These are phyloP conservation scores for Lepiota brunneoincarnata DNA, from an alignment of 768 basidiomycete genomes.

Conservation along the genomic window DNA sequence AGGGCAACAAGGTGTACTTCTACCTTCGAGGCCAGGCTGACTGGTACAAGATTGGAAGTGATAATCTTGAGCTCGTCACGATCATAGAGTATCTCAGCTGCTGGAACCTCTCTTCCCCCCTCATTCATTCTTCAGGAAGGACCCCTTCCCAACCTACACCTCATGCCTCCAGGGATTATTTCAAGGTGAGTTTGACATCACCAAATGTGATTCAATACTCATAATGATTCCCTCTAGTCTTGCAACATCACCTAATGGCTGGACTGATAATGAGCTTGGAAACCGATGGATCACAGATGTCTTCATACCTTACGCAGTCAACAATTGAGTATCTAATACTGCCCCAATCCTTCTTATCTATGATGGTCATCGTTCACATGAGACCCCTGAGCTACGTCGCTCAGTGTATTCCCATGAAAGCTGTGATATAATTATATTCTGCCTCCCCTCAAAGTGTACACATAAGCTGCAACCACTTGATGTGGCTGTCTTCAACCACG, in stretches of 20 bases:
- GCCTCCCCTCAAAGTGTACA: constrained; percentile 35
- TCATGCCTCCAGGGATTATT: not conserved
- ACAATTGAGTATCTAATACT: not conserved
- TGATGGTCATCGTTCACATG: constrained; percentile 25
- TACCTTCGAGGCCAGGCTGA: constrained; percentile 10
- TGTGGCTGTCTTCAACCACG: constrained; percentile 35
- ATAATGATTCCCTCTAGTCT: constrained; percentile 20
- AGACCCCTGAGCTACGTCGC: not conserved
- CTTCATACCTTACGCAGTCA: constrained; percentile 19
- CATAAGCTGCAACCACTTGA: constrained; percentile 41
- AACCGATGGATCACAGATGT: constrained; percentile 18
- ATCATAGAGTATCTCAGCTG: constrained; percentile 38
- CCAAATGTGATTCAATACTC: too few relatives aligned
- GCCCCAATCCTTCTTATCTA: constrained; percentile 20
- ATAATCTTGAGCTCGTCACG: constrained; percentile 39
- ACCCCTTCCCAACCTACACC: constrained; percentile 5
- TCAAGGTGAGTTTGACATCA: too few relatives aligned
- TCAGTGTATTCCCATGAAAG: constrained; percentile 1
- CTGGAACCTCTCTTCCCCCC: constrained; percentile 22
- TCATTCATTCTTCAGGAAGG: constrained; percentile 27
- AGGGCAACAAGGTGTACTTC: constrained; percentile 19
- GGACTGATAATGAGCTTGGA: constrained; percentile 22
- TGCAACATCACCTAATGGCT: constrained; percentile 21
- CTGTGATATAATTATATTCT: constrained; percentile 27
- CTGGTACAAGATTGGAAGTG: constrained; percentile 23